A percentile compares a stretch with the other conserved stretches of the same genome.
Evolutionary conservation across 139 green algal species (phyloP).

Genomic region (Mychonastes homosphaera): DNA sequence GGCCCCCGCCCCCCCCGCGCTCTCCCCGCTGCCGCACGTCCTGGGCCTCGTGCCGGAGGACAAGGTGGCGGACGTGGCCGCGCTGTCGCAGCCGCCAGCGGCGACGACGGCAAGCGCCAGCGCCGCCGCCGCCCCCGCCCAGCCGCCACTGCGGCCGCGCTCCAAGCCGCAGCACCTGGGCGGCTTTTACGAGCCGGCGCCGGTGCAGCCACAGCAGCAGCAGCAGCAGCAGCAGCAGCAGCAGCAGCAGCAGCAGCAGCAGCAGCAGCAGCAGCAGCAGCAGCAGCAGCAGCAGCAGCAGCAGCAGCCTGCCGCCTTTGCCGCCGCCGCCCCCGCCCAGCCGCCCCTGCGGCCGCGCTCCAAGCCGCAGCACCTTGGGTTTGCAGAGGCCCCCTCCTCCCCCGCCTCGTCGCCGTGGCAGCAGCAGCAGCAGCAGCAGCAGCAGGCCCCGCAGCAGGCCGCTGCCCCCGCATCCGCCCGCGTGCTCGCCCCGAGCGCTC

Average conservation of each 20-base stretch:
- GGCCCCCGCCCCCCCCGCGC: no score
- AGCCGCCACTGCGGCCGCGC: no score
- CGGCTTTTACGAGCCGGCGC: neutral
- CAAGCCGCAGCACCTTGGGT: neutral
- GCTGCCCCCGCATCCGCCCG: neutral
- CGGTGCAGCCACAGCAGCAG: neutral
- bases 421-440: neutral
- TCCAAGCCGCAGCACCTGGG: neutral
- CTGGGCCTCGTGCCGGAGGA: no score
- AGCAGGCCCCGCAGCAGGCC: slow-evolving; percentile 9
- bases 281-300: neutral
- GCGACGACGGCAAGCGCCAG: no score
- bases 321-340: neutral
- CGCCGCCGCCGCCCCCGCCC: no score
- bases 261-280: neutral
- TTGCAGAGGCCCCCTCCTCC: neutral
- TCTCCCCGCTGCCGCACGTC: no score
- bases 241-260: neutral
- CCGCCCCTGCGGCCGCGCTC: slow-evolving; percentile 1
- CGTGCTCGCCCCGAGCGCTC: neutral
- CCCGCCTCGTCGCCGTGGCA: no score
- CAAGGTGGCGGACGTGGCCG: no score
- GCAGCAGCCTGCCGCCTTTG: neutral
- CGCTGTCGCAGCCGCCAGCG: no score
- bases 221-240: neutral